phyloP scores from a whole-genome alignment of 1,139 yeast genomes.

The Lodderomyces theae region DNA sequence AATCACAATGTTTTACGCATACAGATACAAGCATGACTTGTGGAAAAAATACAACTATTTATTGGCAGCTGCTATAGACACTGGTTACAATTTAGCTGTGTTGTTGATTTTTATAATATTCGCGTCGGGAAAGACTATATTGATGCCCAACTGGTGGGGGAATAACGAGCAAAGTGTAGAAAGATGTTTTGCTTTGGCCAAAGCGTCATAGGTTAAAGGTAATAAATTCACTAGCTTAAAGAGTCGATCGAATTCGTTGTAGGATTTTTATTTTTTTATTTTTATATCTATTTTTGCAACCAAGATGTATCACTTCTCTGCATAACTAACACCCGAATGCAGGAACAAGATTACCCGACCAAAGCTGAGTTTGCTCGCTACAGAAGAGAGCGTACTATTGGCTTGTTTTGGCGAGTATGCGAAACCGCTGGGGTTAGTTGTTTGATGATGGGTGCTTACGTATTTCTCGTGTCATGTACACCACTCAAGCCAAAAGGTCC shows the following conservation, averaged over 20 bases:
- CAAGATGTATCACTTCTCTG: not conserved
- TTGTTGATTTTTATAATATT: conserved; percentile 38
- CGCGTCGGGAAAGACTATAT: conserved; percentile 28
- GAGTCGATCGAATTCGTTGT: too few species aligned
- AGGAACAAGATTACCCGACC: not conserved
- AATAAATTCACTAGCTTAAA: not conserved
- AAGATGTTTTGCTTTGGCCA: conserved; percentile 36
- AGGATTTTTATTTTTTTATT: not conserved
- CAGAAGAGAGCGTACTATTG: not conserved
- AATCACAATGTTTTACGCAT: conserved; percentile 44
- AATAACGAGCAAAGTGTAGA: conserved; percentile 42
- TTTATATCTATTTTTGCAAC: conserved; percentile 1
- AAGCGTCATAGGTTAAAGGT: not conserved
- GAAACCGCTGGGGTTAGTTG: too few species aligned
- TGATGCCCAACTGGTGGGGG: conserved; percentile 52
- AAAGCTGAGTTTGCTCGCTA: not conserved
- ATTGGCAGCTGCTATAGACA: conserved; percentile 50
- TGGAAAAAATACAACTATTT: conserved; percentile 48
- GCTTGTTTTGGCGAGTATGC: not conserved
- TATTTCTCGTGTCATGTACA: conserved; percentile 4
- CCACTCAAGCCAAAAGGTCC: conserved; percentile 6
- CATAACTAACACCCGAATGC: not conserved
- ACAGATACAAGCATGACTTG: conserved; percentile 31
- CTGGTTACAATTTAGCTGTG: conserved; percentile 45
- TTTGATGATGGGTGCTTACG: not conserved